Evolutionary conservation across 768 basidiomycete genomes (phyloP).

Genomic region (Termitomyces sp.): DNA sequence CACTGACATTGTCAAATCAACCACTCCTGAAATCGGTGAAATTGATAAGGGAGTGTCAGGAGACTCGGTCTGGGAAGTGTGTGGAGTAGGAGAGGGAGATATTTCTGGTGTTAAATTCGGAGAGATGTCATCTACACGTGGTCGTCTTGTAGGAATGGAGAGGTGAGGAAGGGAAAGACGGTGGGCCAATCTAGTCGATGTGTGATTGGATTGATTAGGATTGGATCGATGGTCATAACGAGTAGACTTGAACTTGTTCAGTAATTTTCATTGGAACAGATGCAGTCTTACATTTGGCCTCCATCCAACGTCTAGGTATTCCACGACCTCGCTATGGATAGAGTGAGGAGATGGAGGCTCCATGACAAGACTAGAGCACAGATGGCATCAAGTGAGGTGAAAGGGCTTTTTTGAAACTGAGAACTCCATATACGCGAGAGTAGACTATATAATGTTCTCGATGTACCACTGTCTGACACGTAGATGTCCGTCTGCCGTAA

Average conservation of each 20-base stretch:
- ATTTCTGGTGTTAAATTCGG: not conserved
- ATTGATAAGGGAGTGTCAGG: slow-evolving; percentile 26
- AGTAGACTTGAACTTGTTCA: not conserved
- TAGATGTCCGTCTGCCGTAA: not conserved
- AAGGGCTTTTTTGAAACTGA: not conserved
- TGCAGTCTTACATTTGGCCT: not conserved
- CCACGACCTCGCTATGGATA: not conserved
- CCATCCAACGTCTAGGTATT: not conserved
- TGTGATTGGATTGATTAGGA: not conserved
- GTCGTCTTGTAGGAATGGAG: not conserved
- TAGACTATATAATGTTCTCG: not conserved
- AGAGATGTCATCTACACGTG: not conserved
- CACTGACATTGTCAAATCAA: slow-evolving; percentile 27
- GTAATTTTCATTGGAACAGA: too few species aligned
- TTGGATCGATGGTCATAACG: not conserved
- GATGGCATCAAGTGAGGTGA: not conserved
- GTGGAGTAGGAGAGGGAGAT: not conserved
- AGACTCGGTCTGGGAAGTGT: not conserved
- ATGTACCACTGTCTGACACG: not conserved
- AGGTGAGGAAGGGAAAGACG: not conserved
- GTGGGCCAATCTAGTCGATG: not conserved
- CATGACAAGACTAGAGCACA: not conserved
- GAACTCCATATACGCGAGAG: not conserved
- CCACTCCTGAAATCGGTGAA: slow-evolving; percentile 29
- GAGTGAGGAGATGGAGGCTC: not conserved